Evolutionary conservation across 768 basidiomycete genomes (phyloP), one percentile per base, ranked within the genome.

Genomic region (Lentinus tigrinus): DNA sequence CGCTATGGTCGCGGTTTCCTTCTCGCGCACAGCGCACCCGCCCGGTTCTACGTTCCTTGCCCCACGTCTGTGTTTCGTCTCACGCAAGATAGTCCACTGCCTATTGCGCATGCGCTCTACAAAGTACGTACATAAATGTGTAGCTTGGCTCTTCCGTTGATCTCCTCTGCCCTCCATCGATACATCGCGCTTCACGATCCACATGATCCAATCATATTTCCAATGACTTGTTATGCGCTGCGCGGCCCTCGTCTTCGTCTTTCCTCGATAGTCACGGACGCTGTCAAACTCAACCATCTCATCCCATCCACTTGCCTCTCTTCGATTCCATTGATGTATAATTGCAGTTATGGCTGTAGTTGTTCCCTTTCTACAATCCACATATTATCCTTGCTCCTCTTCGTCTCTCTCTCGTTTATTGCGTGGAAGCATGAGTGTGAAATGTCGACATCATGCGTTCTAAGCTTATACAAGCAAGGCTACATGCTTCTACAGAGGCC

Each of bases 341-440:
- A 43, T 59, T 31, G 58, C 58, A 59, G 58, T 53, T 52, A 54
- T 43, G 40, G 47, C 58, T 59, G 58, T 59, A 59, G 38, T 54
- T 43, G 27, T 43, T 44, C 47, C 43, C 49, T 47, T 47, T 46
- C 8, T 47, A 48, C 58, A 49, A 59, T 49, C 23, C 47, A 50
- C 47, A 47, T 59, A 24, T 48, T 39, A 53, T 38, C 21, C 52
- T 49, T 59, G 58, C 52, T 59, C 52, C 40, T 27, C 34, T 13
- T 13, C n/a, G 8, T 55, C 54, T 47, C 37, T 28, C 27, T 42
- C 50, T 40, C 11, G n/a, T 27, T 5, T 24, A 26, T 26, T 37
- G 14, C 37, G 23, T 34, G 34, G 21, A 21, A 28, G 21, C 28
- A 34, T 19, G 43, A 16, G 19, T 19, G 39, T 40, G 36, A 37